A percentile compares a stretch with the other conserved stretches of the same genome.
These are phyloP conservation scores for Cylindrotheca fusiformis DNA, from an alignment of 108 stramenopile genomes.

Conservation along the genomic window DNA sequence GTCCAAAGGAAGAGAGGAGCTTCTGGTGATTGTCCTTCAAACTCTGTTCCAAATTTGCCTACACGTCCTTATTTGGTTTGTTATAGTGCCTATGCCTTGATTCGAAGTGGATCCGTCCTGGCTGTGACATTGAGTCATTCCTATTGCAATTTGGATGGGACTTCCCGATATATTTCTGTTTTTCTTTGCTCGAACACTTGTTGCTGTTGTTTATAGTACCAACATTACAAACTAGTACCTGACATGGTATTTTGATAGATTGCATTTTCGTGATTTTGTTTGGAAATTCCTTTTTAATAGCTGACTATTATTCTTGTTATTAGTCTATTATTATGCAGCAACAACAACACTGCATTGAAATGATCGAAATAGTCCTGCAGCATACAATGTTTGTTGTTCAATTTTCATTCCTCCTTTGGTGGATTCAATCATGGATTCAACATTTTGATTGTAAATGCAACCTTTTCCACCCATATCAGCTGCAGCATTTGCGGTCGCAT, in stretches of 20 bases:
- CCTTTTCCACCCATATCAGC: constrained; percentile 83
- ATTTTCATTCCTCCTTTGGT: constrained; percentile 45
- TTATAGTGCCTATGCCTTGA: constrained; percentile 66
- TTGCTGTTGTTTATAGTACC: constrained; percentile 29
- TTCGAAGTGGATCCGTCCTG: constrained; percentile 57
- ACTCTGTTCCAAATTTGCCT: constrained; percentile 67
- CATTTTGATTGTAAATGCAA: constrained; percentile 88
- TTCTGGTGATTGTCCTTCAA: constrained; percentile 23
- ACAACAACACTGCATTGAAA: constrained; percentile 39
- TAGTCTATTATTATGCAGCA: constrained; percentile 6
- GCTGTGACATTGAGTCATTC: constrained; percentile 57
- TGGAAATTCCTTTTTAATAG: too few species aligned
- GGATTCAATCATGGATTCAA: constrained; percentile 51
- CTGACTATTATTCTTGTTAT: constrained; percentile 53
- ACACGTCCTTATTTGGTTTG: constrained; percentile 82
- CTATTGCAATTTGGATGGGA: constrained; percentile 84
- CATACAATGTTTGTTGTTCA: constrained; percentile 37
- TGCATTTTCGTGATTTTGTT: too few species aligned
- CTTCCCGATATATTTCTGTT: constrained; percentile 64
- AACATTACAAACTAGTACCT: too few species aligned
- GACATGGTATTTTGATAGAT: too few species aligned
- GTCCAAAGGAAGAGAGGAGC: constrained; percentile 20
- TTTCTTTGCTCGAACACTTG: constrained; percentile 31
- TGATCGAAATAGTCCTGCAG: constrained; percentile 76
- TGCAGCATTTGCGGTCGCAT: constrained; percentile 67